phyloP scores from a whole-genome alignment of 1,139 yeast genomes.

The Yueomyces sp. region DNA sequence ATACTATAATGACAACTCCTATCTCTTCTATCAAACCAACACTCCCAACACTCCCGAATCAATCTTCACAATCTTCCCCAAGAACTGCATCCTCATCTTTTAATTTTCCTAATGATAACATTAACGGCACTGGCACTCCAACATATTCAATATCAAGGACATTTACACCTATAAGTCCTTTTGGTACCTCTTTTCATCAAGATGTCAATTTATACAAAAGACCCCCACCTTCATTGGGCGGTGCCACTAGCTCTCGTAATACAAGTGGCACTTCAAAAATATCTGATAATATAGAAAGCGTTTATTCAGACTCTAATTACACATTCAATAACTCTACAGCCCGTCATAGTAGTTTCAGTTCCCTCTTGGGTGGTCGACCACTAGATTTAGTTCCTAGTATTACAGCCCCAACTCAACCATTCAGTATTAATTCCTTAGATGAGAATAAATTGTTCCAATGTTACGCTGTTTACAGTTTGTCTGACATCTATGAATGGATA shows the following conservation, averaged over 20 bases:
- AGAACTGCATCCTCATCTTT: too few relatives aligned
- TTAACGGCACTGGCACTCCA: background rate
- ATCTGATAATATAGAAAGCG: slow-evolving; percentile 21
- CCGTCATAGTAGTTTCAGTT: slow-evolving; percentile 21
- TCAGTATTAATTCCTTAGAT: slow-evolving; percentile 38
- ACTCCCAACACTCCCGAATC: background rate
- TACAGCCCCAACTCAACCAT: slow-evolving; percentile 47
- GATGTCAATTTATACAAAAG: slow-evolving; percentile 6
- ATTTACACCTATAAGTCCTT: background rate
- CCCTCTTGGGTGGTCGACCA: slow-evolving; percentile 22
- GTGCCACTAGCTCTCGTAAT: slow-evolving; percentile 8
- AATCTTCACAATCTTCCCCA: background rate
- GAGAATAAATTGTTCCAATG: slow-evolving; percentile 38
- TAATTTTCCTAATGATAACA: background rate
- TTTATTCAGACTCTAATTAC: slow-evolving; percentile 22
- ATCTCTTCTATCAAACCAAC: slow-evolving; percentile 1
- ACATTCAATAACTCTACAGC: slow-evolving; percentile 22
- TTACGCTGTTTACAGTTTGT: slow-evolving; percentile 37
- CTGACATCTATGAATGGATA: slow-evolving; percentile 40
- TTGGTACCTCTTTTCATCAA: background rate
- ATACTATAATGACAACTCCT: slow-evolving; percentile 1
- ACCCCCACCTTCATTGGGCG: slow-evolving; percentile 9
- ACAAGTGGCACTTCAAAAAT: slow-evolving; percentile 13
- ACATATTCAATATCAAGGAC: background rate
- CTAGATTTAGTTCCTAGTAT: slow-evolving; percentile 40